Conservation (phyloP, 2,329 filamentous ascomycete species). For the Scedosporium boydii region DNA sequence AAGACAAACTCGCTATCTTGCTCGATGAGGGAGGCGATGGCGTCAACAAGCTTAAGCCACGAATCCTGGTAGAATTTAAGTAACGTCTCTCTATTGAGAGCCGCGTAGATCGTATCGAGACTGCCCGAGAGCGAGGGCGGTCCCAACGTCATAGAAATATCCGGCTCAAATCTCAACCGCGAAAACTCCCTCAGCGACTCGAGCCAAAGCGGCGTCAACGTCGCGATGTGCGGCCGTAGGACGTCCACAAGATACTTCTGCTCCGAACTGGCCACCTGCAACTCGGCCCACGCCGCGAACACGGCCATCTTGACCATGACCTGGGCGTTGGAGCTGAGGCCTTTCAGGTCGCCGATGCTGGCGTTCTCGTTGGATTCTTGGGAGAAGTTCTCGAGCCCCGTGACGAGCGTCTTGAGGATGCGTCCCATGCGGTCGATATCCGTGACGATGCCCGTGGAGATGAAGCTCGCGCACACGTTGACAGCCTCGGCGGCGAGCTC, state of each 20-base stretch:
- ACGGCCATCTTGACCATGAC: conserved; percentile 98
- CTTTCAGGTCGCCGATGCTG: conserved; percentile 85
- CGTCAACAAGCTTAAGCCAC: conserved; percentile 94
- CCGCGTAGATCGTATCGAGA: conserved; percentile 88
- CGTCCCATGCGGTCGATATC: conserved; percentile 98
- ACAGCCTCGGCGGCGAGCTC: conserved; percentile 93
- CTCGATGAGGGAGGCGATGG: conserved; percentile 92
- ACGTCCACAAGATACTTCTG: conserved; percentile 85
- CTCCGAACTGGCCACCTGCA: conserved; percentile 90
- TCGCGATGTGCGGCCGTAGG: conserved; percentile 80
- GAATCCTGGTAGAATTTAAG: conserved; percentile 94
- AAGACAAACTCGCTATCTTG: conserved; percentile 98
- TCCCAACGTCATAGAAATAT: conserved; percentile 85
- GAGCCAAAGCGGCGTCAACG: conserved; percentile 85
- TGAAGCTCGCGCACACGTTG: conserved; percentile 96
- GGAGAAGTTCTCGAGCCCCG: conserved; percentile 85
- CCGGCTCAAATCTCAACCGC: conserved; percentile 85
- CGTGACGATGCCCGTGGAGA: conserved; percentile 92
- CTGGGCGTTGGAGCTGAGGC: conserved; percentile 88
- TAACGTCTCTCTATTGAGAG: conserved; percentile 85
- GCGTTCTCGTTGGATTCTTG: conserved; percentile 58
- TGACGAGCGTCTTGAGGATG: conserved; percentile 87
- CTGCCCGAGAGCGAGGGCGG: conserved; percentile 75
- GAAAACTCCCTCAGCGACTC: conserved; percentile 91
- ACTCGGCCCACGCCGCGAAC: conserved; percentile 92